Conservation (phyloP, 2,329 filamentous ascomycete genomes). For the Piedraia hortae region DNA sequence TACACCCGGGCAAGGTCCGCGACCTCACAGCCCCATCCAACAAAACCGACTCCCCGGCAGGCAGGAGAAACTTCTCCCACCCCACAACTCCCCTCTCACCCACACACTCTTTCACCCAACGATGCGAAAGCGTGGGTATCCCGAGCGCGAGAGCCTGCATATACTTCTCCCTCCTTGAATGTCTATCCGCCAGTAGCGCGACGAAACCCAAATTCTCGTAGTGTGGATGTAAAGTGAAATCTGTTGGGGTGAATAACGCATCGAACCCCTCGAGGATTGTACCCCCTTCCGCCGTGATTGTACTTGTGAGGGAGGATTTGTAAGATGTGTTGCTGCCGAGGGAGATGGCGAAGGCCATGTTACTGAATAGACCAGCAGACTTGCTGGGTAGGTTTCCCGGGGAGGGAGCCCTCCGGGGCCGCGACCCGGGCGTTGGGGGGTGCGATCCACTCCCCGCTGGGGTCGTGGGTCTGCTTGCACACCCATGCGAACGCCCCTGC, state of each 20-base stretch:
- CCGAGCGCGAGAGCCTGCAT: slow-evolving; percentile 82
- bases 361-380: slow-evolving; percentile 25
- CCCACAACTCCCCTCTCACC: slow-evolving; percentile 18
- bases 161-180: slow-evolving; percentile 72
- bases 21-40: slow-evolving; percentile 55
- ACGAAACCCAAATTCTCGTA: slow-evolving; percentile 41
- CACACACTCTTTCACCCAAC: slow-evolving; percentile 56
- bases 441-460: slow-evolving; percentile 5
- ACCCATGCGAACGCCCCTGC: slow-evolving; percentile 1
- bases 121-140: slow-evolving; percentile 56
- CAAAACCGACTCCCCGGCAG: slow-evolving; percentile 52
- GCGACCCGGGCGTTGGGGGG: slow-evolving; percentile 22
- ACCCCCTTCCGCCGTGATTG: slow-evolving; percentile 47
- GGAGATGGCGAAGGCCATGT: slow-evolving; percentile 73
- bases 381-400: slow-evolving; percentile 2
- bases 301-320: slow-evolving; percentile 28
- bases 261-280: slow-evolving; percentile 46
- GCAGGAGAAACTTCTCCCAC: slow-evolving; percentile 61
- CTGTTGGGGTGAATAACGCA: slow-evolving; percentile 37
- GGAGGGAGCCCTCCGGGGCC: slow-evolving; percentile 16
- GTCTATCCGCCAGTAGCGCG: slow-evolving; percentile 59
- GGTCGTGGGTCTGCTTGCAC: slow-evolving; percentile 5
- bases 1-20: slow-evolving; percentile 32
- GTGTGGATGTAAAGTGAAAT: slow-evolving; percentile 21
- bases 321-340: slow-evolving; percentile 31